A percentile compares a stretch with the other conserved stretches of the same genome.
These are phyloP conservation scores for Vaccinium vitisidaea DNA, from an alignment of 148 eudicot species.

Conservation along the genomic window DNA sequence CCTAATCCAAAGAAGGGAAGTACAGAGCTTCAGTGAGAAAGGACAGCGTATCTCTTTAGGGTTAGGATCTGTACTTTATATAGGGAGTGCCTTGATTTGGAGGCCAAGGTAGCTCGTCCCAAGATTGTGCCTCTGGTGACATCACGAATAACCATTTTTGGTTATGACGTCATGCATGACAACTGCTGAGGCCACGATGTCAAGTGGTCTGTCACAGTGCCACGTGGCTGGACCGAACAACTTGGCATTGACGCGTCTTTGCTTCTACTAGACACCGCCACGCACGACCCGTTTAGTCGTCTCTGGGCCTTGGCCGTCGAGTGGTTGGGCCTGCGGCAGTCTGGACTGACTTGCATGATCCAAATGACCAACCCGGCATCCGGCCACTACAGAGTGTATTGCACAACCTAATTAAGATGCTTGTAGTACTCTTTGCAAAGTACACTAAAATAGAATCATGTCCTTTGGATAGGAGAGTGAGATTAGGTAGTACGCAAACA, in stretches of 20 bases:
- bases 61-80: not conserved
- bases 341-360: no score
- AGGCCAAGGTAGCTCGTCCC: not conserved
- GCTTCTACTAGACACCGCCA: no score
- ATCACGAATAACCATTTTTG: not conserved
- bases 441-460: not conserved
- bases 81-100: not conserved
- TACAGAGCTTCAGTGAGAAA: not conserved
- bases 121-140: no score
- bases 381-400: no score
- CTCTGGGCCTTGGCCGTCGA: no score
- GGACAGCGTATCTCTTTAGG: not conserved
- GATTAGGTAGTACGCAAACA: no score
- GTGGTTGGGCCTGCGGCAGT: no score
- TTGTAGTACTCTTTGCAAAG: no score
- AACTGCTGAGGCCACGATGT: not conserved
- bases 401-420: no score
- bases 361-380: no score
- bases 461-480: not conserved
- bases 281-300: no score
- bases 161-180: not conserved
- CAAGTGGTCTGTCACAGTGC: not conserved
- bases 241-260: no score
- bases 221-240: not conserved
- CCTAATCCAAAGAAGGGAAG: not conserved